Evolutionary conservation across 2,329 filamentous ascomycete genomes (phyloP), one percentile per base, ranked within the genome.

Genomic region (Xylaria sp.): DNA sequence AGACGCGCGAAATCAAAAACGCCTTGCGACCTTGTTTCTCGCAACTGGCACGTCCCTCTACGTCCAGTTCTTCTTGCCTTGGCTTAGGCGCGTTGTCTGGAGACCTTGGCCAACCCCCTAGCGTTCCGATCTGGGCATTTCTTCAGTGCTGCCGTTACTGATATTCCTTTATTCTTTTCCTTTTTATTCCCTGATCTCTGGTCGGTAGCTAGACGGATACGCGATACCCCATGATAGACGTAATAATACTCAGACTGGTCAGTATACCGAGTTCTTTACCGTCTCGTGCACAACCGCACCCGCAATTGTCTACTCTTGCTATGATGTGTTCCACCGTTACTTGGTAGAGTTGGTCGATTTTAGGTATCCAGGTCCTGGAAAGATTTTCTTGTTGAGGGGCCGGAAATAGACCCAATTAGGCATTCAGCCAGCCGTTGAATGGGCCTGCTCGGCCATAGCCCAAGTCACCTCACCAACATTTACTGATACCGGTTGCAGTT

Each of bases 221-320:
- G 74, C 76, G 77, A 79, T 79, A 79, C 77, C 78, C 77, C 71
- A 72, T 75, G 71, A 78, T 79, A 79, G 78, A 79, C 71, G 63
- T 76, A 74, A 75, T 78, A 75, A 69, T 76, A 70, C 48, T 71
- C 67, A 57, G 69, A 71, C 67, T 72, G 76, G 78, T 79, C 57
- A 78, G 78, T 78, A 69, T 69, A 62, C 59, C 44, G 59, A 63
- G 48, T 73, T 74, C 39, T 46, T 66, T 58, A 20, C 10, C 55
- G 20, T 61, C n/a, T 54, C n/a, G 13, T 48, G 34, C 41, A 37
- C 15, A 37, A 20, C 5, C 54, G 39, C 55, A 28, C 52, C 20
- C 39, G 39, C 63, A 15, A 28, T 23, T 8, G 20, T 54, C 9
- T 31, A 46, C 25, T 39, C n/a, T 68, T 60, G 20, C 54, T 54